Conservation (phyloP, 305 asterid genomes). For the Fraxinus xanthoxyloides region DNA sequence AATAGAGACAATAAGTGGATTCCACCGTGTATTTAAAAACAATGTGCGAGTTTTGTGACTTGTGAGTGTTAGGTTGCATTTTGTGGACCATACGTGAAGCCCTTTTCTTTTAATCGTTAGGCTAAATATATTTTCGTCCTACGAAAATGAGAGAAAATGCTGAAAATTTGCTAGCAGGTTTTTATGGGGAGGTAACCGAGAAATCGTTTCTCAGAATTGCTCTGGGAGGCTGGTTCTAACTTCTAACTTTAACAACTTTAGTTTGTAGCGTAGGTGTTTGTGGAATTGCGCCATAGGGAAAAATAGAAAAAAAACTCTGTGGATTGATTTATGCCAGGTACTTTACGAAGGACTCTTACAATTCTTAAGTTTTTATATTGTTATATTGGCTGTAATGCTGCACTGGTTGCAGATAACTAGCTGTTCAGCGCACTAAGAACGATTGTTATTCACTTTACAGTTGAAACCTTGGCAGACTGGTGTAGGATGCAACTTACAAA, state of each 20-base stretch:
- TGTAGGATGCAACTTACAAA: not conserved
- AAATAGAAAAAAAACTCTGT: not conserved
- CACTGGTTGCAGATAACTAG: not conserved
- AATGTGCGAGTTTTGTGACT: no score
- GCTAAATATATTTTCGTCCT: not conserved
- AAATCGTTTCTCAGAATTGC: not conserved
- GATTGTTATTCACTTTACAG: not conserved
- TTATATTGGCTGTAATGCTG: not conserved
- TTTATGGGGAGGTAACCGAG: not conserved
- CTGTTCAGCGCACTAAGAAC: not conserved
- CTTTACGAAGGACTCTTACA: not conserved
- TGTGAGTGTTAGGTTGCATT: no score
- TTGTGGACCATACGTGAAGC: no score
- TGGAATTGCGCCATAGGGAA: not conserved
- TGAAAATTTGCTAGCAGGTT: not conserved
- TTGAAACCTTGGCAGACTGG: not conserved
- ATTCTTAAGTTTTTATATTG: not conserved
- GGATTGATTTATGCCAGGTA: not conserved
- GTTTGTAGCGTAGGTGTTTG: not conserved
- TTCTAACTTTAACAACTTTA: not conserved
- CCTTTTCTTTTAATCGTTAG: not conserved
- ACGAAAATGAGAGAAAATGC: not conserved
- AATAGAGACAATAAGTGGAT: no score
- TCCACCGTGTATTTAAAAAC: no score
- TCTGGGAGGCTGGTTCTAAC: not conserved